Evolutionary conservation across 1,139 yeast species (phyloP).

Genomic region (Kazachstania sp.): DNA sequence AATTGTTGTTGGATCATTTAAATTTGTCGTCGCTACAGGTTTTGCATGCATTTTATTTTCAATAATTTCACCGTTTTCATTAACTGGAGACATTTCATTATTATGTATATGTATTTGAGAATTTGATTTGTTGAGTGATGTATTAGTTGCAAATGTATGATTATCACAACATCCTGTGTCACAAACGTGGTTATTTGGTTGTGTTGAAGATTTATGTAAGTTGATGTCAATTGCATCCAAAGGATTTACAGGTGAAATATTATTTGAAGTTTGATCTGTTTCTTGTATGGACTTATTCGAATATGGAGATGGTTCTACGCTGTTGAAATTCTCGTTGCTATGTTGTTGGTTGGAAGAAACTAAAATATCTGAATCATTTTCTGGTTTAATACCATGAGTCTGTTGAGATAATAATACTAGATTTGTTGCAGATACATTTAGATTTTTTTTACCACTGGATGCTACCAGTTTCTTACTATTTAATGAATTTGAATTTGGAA

Average conservation of each 20-base stretch:
- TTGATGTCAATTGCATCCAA: background rate
- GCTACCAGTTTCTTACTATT: slow-evolving; percentile 10
- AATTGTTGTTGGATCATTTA: slow-evolving; percentile 23
- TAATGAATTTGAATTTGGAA: slow-evolving; percentile 26
- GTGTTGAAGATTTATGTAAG: slow-evolving; percentile 12
- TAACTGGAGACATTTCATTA: background rate
- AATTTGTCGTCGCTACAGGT: slow-evolving; percentile 24
- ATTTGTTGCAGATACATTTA: slow-evolving; percentile 30
- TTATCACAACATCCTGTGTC: slow-evolving; percentile 45
- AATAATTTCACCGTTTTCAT: background rate
- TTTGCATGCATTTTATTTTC: slow-evolving; percentile 32
- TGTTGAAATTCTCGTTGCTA: background rate
- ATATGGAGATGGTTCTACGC: slow-evolving; percentile 1
- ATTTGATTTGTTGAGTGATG: background rate
- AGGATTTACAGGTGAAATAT: slow-evolving; percentile 1
- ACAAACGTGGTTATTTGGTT: slow-evolving; percentile 35
- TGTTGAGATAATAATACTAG: slow-evolving; percentile 19
- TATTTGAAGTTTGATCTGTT: background rate
- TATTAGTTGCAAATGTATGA: background rate
- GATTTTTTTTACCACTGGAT: background rate
- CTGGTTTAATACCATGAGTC: slow-evolving; percentile 11
- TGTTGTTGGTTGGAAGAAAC: background rate
- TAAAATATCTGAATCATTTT: slow-evolving; percentile 7
- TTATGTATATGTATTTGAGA: background rate
- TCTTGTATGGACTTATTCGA: slow-evolving; percentile 1